Conservation (phyloP, 352 stramenopile species). For the Pythium pyrilobum region DNA sequence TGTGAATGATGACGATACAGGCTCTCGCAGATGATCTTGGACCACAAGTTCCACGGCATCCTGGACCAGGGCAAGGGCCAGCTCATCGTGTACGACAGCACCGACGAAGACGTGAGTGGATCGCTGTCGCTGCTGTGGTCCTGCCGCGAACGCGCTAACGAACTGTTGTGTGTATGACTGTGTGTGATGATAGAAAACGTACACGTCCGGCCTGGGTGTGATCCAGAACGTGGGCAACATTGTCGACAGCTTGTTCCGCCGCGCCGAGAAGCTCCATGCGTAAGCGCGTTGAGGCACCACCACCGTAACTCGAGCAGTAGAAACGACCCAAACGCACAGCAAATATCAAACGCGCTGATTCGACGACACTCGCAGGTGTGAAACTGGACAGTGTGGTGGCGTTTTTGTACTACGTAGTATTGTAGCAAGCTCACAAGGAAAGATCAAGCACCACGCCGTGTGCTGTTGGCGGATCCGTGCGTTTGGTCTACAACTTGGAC, state of each 20-base stretch:
- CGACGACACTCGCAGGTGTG: not conserved
- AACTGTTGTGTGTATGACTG: not conserved
- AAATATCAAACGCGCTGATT: not conserved
- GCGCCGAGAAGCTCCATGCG: conserved; percentile 77
- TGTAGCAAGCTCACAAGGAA: not conserved
- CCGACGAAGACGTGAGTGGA: conserved; percentile 88
- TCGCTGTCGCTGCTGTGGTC: conserved; percentile 11
- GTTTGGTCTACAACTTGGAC: conserved; percentile 47
- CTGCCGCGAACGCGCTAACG: no score
- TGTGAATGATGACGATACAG: conserved; percentile 66
- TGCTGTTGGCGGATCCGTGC: not conserved
- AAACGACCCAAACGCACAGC: not conserved
- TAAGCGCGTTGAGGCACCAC: conserved; percentile 15
- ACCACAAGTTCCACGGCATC: conserved; percentile 98
- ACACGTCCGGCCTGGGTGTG: conserved; percentile 92
- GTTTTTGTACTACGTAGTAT: not conserved
- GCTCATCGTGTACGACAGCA: conserved; percentile 97
- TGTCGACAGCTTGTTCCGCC: conserved; percentile 93
- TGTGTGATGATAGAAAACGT: conserved; percentile 65
- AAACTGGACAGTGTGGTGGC: not conserved
- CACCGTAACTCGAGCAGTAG: not conserved
- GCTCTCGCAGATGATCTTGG: conserved; percentile 99
- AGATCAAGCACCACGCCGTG: not conserved
- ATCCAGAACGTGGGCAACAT: conserved; percentile 97
- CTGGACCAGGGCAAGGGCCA: conserved; percentile 99